These are phyloP conservation scores for Phytophthora quininea DNA, from an alignment of 352 stramenopile genomes.

Conservation along the genomic window DNA sequence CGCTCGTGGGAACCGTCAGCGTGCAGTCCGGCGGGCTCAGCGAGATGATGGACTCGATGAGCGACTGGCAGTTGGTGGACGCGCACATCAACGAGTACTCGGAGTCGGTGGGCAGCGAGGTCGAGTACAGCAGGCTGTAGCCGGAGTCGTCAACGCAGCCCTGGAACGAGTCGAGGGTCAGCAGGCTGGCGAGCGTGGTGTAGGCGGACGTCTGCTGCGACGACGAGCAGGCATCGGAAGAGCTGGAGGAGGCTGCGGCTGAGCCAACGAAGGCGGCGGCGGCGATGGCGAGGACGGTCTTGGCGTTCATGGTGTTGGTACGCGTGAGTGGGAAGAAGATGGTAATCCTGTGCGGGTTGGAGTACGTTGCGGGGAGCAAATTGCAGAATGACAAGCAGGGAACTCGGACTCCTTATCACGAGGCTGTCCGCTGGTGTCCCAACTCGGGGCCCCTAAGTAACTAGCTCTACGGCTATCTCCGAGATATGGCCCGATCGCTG, in stretches of 20 bases:
- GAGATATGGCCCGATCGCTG: too few relatives aligned
- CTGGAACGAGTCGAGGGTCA: constrained; percentile 19
- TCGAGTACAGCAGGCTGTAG: constrained; percentile 47
- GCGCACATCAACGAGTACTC: constrained; percentile 46
- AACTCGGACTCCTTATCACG: background rate
- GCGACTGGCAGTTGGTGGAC: constrained; percentile 29
- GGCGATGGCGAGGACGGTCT: constrained; percentile 35
- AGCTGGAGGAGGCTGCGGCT: constrained; percentile 31
- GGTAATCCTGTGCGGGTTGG: too few relatives aligned
- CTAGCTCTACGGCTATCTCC: too few relatives aligned
- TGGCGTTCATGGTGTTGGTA: constrained; percentile 23
- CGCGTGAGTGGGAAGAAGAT: background rate
- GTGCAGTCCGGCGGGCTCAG: constrained; percentile 43
- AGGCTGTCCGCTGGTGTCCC: too few relatives aligned
- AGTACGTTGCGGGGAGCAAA: constrained; percentile 27
- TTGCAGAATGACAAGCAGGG: constrained; percentile 33
- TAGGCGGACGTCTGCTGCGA: constrained; percentile 28
- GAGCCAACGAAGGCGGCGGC: constrained; percentile 16
- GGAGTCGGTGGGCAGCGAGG: constrained; percentile 30
- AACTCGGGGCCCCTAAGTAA: too few relatives aligned
- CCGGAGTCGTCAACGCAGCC: constrained; percentile 25
- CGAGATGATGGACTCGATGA: constrained; percentile 37
- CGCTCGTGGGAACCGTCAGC: constrained; percentile 43
- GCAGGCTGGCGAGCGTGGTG: constrained; percentile 24
- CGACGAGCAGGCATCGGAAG: constrained; percentile 28